These are phyloP conservation scores for Volvariella volvacea DNA, from an alignment of 1,284 basidiomycete species.

Conservation along the genomic window DNA sequence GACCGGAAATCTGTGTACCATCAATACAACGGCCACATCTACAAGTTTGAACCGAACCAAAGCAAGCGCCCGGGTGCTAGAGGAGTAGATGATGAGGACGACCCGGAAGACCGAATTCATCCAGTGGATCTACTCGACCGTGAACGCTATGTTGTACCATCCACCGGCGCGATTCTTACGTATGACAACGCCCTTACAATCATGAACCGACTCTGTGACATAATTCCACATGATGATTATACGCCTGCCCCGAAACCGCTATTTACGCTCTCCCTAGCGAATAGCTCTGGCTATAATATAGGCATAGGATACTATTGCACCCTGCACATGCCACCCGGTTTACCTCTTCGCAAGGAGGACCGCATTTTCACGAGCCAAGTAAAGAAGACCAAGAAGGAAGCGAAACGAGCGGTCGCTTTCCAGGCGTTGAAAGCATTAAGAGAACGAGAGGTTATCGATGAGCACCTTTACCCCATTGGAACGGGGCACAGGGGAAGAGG, in stretches of 20 bases:
- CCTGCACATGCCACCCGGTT: constrained; percentile 59
- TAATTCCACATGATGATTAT: constrained; percentile 68
- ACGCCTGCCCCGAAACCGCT: constrained; percentile 53
- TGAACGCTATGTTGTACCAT: constrained; percentile 64
- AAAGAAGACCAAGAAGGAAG: constrained; percentile 66
- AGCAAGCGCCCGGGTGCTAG: neutral
- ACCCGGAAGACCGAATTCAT: constrained; percentile 35
- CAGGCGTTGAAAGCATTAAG: constrained; percentile 63
- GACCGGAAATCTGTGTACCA: constrained; percentile 18
- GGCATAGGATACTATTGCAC: constrained; percentile 48
- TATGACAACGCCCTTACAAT: constrained; percentile 67
- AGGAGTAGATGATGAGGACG: constrained; percentile 38
- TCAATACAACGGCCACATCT: constrained; percentile 15
- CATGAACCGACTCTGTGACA: constrained; percentile 64
- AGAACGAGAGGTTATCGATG: constrained; percentile 68
- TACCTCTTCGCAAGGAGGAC: constrained; percentile 52
- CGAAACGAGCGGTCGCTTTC: constrained; percentile 76
- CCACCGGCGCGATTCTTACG: constrained; percentile 70
- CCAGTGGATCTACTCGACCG: constrained; percentile 52
- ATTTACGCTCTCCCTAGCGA: constrained; percentile 28
- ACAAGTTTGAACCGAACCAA: constrained; percentile 16
- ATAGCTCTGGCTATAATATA: neutral
- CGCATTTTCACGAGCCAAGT: constrained; percentile 50
- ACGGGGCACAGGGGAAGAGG: constrained; percentile 39
- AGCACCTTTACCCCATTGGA: constrained; percentile 63